Base-by-base conservation (phyloP, 495 filamentous ascomycete species). In the Hyphodiscus hymeniophilus region DNA sequence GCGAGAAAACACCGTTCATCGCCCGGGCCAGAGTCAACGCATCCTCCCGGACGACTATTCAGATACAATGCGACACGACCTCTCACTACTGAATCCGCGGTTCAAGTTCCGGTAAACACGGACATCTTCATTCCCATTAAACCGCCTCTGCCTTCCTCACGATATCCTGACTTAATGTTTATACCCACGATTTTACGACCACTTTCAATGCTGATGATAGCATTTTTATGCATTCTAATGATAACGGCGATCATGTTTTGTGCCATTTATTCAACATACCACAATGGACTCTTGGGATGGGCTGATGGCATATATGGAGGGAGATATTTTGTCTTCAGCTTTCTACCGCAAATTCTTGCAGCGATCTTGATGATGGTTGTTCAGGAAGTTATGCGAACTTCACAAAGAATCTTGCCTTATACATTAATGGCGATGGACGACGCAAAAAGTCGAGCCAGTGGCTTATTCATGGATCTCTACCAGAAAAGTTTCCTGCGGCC, bases 261-360 rank as follows among this genome's bases (percentile, higher is more conserved):
- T 60, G 89, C 85, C 45, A 68, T 87, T 18, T 91, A 75, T 65
- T 89, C 87, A 3, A 65, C 70, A 18, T 57, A 65, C 4, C 74
- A 83, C 45, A 54, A 70, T 7, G 87, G 89, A 0, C 60, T 95
- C 5, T 77, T 76, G 63, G 56, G 67, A 8, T 95, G 88, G 62
- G 63, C 62, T 17, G 71, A 72, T 21, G 63, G 59, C 45, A 80
- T 82, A 38, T 80, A 81, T 41, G 82, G 79, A 20, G 66, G 68
- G 7, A 75, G 79, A n/a, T 95, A 94, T 60, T 95, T 95, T 62
- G 66, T 94, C 44, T 85, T 94, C 60, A 75, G 87, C 48, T 88
- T 89, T 58, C 61, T 95, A 6, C 89, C 89, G 3, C 87, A 86
- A 47, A 67, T 94, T 0, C 51, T 92, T n/a, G 87, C 80, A 2